Base-by-base conservation (phyloP, 2,329 filamentous ascomycete genomes). In the Colletotrichum tropicicola region DNA sequence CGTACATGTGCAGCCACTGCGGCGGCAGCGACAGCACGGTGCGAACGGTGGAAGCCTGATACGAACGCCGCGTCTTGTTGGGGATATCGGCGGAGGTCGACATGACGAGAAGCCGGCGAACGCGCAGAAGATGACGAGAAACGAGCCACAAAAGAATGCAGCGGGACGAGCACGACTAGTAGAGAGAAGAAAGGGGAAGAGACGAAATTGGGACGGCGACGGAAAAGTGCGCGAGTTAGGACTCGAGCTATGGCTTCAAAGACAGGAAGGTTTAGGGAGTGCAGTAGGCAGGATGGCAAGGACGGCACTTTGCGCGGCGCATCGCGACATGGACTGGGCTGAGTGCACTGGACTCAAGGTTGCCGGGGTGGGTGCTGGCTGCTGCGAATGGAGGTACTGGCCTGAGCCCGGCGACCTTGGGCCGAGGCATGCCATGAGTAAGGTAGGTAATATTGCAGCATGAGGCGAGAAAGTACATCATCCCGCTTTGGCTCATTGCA, bases 1-100 rank as follows among this genome's bases (percentile, higher is more conserved):
- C 89, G 79, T 97, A 97, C 80, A 89, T 86, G 69, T 85, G 80
- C 56, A 93, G 82, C 88, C 88, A 92, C 77, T 84, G 84, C 25
- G 89, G 85, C 51, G 90, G 88, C 71, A 89, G 77, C 43, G 87
- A 83, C 49, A 91, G 79, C 67, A 86, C 54, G 8, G 60, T 39
- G 48, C 67, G 65, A 15, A 66, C 43, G n/a, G 62, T 44, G 8
- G 51, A 61, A 13, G 61, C 28, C 41, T 55, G 61, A 25, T 67
- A 48, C 37, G 65, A 66, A 12, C 52, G 57, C 15, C 63, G 53
- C 19, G 55, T 59, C 44, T 68, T 68, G 47, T 41, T 67, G 23
- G 65, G 64, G 35, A 65, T 45, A 30, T 67, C 64, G 35, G 60
- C 60, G 54, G 67, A 64, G 23, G 60, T 60, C 35, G 67, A 65